Evolutionary conservation across 2,329 filamentous ascomycete species (phyloP), one percentile per base, ranked within the genome.

Genomic region (Penicillium janthinellum): DNA sequence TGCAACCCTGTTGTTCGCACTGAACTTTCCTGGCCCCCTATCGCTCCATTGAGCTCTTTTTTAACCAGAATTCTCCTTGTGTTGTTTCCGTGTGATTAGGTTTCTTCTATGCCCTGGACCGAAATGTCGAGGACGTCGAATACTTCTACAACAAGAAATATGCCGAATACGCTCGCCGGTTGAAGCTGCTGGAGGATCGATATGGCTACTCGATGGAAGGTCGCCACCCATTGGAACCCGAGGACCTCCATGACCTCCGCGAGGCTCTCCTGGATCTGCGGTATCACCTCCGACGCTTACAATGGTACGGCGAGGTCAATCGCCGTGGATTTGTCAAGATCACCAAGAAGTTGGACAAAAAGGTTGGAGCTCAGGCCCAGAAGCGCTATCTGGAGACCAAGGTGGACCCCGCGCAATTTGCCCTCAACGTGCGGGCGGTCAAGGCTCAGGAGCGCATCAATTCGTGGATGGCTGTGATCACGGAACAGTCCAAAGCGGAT

Each of bases 241-340:
- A 97, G 73, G 95, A 99, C 77, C 84, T 89, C 45, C 91, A 97
- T 75, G 95, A 99, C 77, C 83, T 98, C 49, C 90, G 96, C 81
- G 92, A 90, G 38, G 92, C 93, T 38, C 81, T 99, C 53, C 84
- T 98, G 35, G 95, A 99, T 77, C 83, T 98, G 61, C 87, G 95
- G 58, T 89, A 88, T 54, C 91, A 96, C 73, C 79, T 98, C 66
- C 86, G 95, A 60, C 98, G 98, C 71, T 82, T 99, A 54, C 91
- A 96, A 75, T 98, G 93, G 93, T 99, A 98, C 74, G 94, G 93
- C 52, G 94, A 98, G 78, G 94, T 98, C 71, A 99, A 99, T 76
- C 87, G 93, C 54, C 85, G 91, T 64, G 95, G 95, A 1, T 99
- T 99, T 71, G 87, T 96, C 75, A 99, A 99, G 80, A 99, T 99